A percentile compares a stretch with the other conserved stretches of the same genome.
Conservation (phyloP, 2,329 filamentous ascomycete species). For the Gnomoniopsis smithogilvyi region DNA sequence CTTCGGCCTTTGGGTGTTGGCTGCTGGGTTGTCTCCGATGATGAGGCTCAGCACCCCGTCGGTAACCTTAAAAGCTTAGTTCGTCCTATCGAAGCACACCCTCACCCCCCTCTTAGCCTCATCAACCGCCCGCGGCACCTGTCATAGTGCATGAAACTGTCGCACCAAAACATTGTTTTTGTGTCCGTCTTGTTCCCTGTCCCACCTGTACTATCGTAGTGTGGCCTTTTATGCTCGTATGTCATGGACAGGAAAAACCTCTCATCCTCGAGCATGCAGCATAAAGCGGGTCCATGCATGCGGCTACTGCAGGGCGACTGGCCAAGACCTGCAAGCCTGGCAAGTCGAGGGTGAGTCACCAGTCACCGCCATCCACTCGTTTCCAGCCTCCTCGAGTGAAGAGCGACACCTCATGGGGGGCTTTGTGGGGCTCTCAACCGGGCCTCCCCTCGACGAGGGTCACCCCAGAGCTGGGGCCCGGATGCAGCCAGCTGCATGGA, state of each 20-base stretch:
- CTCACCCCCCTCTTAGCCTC: neutral
- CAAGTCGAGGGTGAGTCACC: conserved; percentile 18
- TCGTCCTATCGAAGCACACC: neutral
- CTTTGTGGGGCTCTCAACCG: neutral
- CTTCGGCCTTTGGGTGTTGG: neutral
- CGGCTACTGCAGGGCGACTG: conserved; percentile 18
- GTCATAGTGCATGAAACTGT: neutral
- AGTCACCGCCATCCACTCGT: conserved; percentile 21
- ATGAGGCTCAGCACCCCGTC: neutral
- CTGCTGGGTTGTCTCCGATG: neutral
- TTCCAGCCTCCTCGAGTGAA: conserved; percentile 18
- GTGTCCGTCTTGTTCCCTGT: neutral
- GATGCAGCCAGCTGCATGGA: conserved; percentile 4
- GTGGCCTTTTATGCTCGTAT: neutral
- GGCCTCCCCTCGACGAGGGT: conserved; percentile 15
- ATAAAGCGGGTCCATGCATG: conserved; percentile 13
- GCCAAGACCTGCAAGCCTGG: neutral
- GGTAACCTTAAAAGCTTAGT: neutral
- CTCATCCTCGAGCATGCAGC: conserved; percentile 8
- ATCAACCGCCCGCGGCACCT: neutral
- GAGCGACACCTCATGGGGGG: conserved; percentile 17
- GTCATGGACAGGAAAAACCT: conserved; percentile 2
- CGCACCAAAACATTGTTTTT: neutral
- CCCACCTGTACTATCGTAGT: neutral
- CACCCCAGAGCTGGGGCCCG: conserved; percentile 4